Base-by-base conservation (phyloP, 495 filamentous ascomycete genomes). In the Xylaria flabelliformis region DNA sequence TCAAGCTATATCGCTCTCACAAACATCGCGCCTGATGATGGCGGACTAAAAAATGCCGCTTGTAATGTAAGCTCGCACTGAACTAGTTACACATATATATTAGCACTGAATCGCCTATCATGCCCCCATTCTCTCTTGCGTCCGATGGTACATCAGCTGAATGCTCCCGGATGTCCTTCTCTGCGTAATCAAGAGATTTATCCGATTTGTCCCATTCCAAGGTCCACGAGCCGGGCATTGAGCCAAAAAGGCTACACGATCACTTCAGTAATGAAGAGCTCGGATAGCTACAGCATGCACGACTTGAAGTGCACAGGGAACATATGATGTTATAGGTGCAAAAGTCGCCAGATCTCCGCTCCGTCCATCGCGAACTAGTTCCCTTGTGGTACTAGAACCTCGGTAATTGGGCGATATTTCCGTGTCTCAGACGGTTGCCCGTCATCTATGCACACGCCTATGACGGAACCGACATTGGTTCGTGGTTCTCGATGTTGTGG, bases 331-430 rank as follows among this genome's bases (percentile, higher is more conserved):
- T 61, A 75, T 74, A 61, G 61, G 64, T 67, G 67, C 68, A 75
- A 29, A 29, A 42, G 34, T 73, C 46, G 46, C 64, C 69, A 75
- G 19, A 29, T 48, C 72, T 44, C 73, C 74, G 73, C 76, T 44
- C 67, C 71, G 77, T 79, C 67, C 59, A 68, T 73, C 76, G 53
- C 69, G 66, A 73, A 46, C 62, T 68, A 62, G 66, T 74, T 70
- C 48, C 56, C 58, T 72, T 74, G 76, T 69, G 69, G 65, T 53
- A 73, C 74, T 21, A 72, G 51, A 63, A 74, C 70, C 53, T 79
- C 75, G 72, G 74, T 74, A 76, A 79, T 79, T 79, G 75, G 73
- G 70, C 71, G 72, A 76, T 76, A 75, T 74, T 76, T 69, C 77
- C 75, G 77, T 71, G 64, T 79, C 75, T 77, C 67, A 77, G 71